These are phyloP conservation scores for Myxozyma nipponensis DNA, from an alignment of 805 yeast species.

Conservation along the genomic window DNA sequence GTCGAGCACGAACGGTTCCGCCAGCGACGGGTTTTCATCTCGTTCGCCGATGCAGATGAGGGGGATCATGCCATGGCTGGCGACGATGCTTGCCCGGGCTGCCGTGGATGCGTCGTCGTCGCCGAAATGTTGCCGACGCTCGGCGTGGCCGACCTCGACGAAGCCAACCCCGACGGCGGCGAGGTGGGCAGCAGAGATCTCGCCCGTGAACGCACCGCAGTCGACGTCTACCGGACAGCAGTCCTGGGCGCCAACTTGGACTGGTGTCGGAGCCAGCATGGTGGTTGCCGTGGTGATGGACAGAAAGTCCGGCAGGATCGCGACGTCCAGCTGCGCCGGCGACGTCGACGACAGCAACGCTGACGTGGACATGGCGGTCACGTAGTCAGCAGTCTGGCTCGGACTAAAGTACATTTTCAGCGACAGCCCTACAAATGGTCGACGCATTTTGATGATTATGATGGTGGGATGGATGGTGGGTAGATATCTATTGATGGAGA, in stretches of 20 bases:
- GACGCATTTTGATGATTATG: constrained; percentile 3
- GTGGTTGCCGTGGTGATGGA: constrained; percentile 19
- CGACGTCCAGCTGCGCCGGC: constrained; percentile 28
- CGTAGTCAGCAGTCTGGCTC: constrained; percentile 21
- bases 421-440: constrained; percentile 30
- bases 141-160: constrained; percentile 36
- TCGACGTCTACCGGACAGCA: constrained; percentile 32
- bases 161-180: constrained; percentile 29
- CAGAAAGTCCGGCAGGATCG: constrained; percentile 31
- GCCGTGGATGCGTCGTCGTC: constrained; percentile 32
- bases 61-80: constrained; percentile 29
- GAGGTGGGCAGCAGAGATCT: constrained; percentile 31
- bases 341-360: constrained; percentile 9
- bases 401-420: constrained; percentile 33
- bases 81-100: constrained; percentile 29
- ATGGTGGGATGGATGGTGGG: neutral
- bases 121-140: constrained; percentile 31
- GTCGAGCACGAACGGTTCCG: constrained; percentile 24
- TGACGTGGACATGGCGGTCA: constrained; percentile 14
- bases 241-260: constrained; percentile 33
- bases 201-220: constrained; percentile 34
- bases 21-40: constrained; percentile 11
- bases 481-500: too few species aligned
- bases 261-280: neutral
- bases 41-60: constrained; percentile 33